These are phyloP conservation scores for Monilinia polystroma DNA, from an alignment of 2,329 filamentous ascomycete species.

Conservation along the genomic window DNA sequence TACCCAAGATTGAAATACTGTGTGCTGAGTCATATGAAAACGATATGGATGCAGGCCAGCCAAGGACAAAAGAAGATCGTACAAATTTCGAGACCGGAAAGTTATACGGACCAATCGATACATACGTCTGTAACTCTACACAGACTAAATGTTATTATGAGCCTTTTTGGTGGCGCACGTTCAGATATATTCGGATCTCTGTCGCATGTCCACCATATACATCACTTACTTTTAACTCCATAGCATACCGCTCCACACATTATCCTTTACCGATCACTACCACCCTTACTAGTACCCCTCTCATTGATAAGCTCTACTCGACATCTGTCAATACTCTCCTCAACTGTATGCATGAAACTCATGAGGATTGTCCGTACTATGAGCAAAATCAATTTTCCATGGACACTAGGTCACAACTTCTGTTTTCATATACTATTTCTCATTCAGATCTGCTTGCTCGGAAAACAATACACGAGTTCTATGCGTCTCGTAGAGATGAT, in stretches of 20 bases:
- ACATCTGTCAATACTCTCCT: conserved; percentile 23
- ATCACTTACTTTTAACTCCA: neutral
- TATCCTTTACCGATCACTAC: conserved; percentile 5
- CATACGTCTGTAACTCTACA: too few relatives aligned
- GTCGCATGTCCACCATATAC: neutral
- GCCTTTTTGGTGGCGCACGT: neutral
- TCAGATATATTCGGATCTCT: conserved; percentile 3
- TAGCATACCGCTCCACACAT: conserved; percentile 2
- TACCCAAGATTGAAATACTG: too few relatives aligned
- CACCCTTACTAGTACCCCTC: neutral
- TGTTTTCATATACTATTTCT: conserved; percentile 40
- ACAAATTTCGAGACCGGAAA: too few relatives aligned
- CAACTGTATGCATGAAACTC: conserved; percentile 32
- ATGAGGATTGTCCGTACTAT: conserved; percentile 42
- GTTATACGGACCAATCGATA: too few relatives aligned
- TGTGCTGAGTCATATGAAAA: too few relatives aligned
- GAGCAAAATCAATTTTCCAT: conserved; percentile 41
- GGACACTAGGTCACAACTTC: conserved; percentile 35
- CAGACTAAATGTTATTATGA: too few relatives aligned
- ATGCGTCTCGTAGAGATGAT: conserved; percentile 27
- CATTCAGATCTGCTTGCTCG: conserved; percentile 40
- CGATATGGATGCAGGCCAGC: too few relatives aligned
- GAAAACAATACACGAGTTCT: conserved; percentile 35
- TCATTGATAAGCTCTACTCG: neutral
- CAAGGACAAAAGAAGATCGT: too few relatives aligned